phyloP scores from a whole-genome alignment of 352 stramenopile species.

The Phytophthora gonapodyides region DNA sequence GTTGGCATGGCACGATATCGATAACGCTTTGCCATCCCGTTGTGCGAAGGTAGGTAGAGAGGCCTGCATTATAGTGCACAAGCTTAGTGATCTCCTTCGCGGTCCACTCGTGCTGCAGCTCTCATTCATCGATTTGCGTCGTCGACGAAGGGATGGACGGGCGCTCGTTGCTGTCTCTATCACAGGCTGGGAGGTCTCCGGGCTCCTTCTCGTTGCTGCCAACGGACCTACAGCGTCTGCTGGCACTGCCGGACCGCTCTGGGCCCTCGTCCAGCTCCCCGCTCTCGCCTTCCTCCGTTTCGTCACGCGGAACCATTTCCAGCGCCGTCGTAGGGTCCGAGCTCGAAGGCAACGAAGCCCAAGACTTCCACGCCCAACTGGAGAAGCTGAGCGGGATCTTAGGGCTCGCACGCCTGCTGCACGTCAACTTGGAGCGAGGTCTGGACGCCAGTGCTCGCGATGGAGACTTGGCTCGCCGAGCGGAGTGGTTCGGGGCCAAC shows the following conservation, averaged over 20 bases:
- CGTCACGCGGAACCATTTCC: conserved; percentile 18
- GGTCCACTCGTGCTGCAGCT: not conserved
- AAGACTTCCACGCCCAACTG: conserved; percentile 33
- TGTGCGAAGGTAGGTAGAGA: not conserved
- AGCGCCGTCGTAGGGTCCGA: conserved; percentile 16
- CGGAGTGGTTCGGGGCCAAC: conserved; percentile 38
- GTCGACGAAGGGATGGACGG: conserved; percentile 16
- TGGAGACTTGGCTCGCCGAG: conserved; percentile 31
- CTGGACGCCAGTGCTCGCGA: conserved; percentile 35
- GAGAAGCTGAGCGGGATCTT: conserved; percentile 45
- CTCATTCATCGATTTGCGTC: conserved; percentile 20
- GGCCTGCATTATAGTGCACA: too few relatives aligned
- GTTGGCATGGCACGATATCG: not conserved
- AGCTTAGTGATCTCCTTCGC: too few relatives aligned
- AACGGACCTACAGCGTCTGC: conserved; percentile 22
- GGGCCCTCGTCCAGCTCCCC: not conserved
- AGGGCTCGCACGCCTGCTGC: conserved; percentile 42
- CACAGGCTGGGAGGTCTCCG: not conserved
- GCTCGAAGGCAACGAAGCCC: not conserved
- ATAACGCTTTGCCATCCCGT: not conserved
- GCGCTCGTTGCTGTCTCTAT: conserved; percentile 17
- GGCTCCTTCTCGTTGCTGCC: conserved; percentile 18
- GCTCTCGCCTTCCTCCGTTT: conserved; percentile 10
- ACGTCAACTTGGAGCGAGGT: conserved; percentile 44
- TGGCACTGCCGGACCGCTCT: conserved; percentile 11